A percentile compares a stretch with the other conserved stretches of the same genome.
phyloP scores from a whole-genome alignment of 768 basidiomycete genomes.

The Xanthoconium stramineum region DNA sequence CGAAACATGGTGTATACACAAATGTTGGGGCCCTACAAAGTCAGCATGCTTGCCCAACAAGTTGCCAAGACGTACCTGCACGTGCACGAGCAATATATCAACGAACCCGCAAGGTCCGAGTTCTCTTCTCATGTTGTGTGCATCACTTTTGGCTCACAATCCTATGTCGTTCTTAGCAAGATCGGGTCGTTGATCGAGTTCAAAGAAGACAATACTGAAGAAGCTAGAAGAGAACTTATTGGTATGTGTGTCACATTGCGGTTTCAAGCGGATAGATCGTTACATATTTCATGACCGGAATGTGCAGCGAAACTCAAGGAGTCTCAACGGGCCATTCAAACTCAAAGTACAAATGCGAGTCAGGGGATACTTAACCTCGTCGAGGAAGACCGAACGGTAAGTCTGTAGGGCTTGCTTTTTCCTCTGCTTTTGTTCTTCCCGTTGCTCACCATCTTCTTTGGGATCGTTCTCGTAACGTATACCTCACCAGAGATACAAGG shows the following conservation, averaged over 20 bases:
- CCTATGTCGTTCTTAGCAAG: not conserved
- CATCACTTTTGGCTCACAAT: not conserved
- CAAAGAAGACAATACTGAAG: conserved; percentile 11
- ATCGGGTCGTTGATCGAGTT: conserved; percentile 16
- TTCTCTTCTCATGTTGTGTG: not conserved
- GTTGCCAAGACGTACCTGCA: conserved; percentile 14
- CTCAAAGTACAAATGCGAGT: conserved; percentile 10
- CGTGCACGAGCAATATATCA: conserved; percentile 17
- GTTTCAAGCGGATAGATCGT: not conserved
- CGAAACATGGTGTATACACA: conserved; percentile 17
- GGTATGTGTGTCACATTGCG: not conserved
- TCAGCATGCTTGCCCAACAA: not conserved
- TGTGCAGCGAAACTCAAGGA: conserved; percentile 1
- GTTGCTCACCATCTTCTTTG: too few species aligned
- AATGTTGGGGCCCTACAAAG: too few species aligned
- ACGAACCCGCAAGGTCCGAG: conserved; percentile 14
- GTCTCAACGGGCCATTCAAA: conserved; percentile 10
- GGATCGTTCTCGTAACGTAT: too few species aligned
- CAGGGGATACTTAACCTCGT: conserved; percentile 12
- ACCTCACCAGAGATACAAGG: too few species aligned
- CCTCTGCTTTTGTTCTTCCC: too few species aligned
- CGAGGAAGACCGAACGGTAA: conserved; percentile 9
- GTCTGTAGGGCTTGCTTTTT: not conserved
- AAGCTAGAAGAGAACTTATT: conserved; percentile 8
- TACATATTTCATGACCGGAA: not conserved